Evolutionary conservation across 306 rosid genomes (phyloP), one percentile per base, ranked within the genome.

Genomic region (Quercus berberidifolia): DNA sequence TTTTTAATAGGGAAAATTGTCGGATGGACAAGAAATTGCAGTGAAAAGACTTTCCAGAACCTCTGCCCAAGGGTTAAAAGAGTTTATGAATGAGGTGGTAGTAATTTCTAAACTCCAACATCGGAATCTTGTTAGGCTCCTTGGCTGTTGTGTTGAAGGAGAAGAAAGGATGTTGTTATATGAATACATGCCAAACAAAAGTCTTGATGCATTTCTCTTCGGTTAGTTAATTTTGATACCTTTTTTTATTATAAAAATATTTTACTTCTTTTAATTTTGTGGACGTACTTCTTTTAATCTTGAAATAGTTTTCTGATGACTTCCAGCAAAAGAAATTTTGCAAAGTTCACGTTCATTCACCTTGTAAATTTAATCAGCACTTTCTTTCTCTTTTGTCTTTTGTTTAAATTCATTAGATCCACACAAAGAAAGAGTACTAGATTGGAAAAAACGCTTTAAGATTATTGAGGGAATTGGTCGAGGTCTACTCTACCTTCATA

Each of bases 81-180:
- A 88, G 76, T 81, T 88, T 55, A 88, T 78, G 77, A 88, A 85
- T 30, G 89, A 88, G 74, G 84, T 88, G 3, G 74, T 65, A 1
- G 84, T 88, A 63, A 81, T 85, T 76, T 83, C 89, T 35, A 83
- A 85, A 49, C 89, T 88, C 33, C 91, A 88, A 51, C 91, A 88
- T 57, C 80, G 86, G 18, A 88, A 88, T 85, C 87, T 88, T 60
- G 89, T 88, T 21, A 76, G 84, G 21, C 76, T 88, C 46, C 76
- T 80, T 31, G 91, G 91, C 10, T 87, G 88, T n/a, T 85, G 91
- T 38, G 31, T 82, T 52, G 87, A 87, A 78, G 35, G 79, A 52
- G 82, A 76, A 0, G 91, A 87, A 49, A 85, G 75, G 30, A 87
- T 87, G 76, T 43, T 87, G 73, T 74, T 87, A 0, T 87, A 87